Percentiles rank a stretch among this genome's conserved stretches.
These are phyloP conservation scores for Manihot esculenta DNA, from an alignment of 441 rosid species.

Conservation along the genomic window DNA sequence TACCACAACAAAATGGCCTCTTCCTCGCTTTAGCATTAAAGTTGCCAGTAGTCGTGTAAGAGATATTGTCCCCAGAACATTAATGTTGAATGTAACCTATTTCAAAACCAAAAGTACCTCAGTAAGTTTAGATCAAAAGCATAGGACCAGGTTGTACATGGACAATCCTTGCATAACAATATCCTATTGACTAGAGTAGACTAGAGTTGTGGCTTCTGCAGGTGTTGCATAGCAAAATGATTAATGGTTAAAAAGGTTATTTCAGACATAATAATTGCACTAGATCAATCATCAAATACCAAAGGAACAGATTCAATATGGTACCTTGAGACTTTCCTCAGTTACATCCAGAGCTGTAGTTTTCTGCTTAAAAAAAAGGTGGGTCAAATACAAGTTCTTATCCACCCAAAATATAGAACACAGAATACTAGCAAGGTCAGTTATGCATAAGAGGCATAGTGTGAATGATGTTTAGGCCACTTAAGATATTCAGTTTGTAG, in stretches of 20 bases:
- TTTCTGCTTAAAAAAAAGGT: slow-evolving; percentile 53
- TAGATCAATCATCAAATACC: slow-evolving; percentile 17
- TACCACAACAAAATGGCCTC: slow-evolving; percentile 97
- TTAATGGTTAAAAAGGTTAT: no score
- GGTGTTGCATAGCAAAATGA: not conserved
- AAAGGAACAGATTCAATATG: not conserved
- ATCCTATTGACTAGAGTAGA: not conserved
- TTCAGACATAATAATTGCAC: not conserved
- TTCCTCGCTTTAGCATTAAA: slow-evolving; percentile 71
- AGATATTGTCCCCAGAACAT: slow-evolving; percentile 82
- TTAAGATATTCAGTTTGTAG: slow-evolving; percentile 7
- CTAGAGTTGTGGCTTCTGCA: not conserved
- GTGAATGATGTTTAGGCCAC: no score
- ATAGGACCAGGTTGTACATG: slow-evolving; percentile 1
- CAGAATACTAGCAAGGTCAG: not conserved
- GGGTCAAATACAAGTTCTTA: not conserved
- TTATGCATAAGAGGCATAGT: not conserved
- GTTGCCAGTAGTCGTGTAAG: slow-evolving; percentile 80
- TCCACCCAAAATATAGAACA: not conserved
- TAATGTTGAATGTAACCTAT: slow-evolving; percentile 76
- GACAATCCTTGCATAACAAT: not conserved
- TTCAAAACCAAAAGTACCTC: slow-evolving; percentile 24
- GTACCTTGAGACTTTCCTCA: slow-evolving; percentile 84
- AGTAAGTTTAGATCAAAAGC: not conserved
- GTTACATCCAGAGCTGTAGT: slow-evolving; percentile 63